Conservation (phyloP, 805 yeast genomes). For the Wickerhamomyces alni region DNA sequence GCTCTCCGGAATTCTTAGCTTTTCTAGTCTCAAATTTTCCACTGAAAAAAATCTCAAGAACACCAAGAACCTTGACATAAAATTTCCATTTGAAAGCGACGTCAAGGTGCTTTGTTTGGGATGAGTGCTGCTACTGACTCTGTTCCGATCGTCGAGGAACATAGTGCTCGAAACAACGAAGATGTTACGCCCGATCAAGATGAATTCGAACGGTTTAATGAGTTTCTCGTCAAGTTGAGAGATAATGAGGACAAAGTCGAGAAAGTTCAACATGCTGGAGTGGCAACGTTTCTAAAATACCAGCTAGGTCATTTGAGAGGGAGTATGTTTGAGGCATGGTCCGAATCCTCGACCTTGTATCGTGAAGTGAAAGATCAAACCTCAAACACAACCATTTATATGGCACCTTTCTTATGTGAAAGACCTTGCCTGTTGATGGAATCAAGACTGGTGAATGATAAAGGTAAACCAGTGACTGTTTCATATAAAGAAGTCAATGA, state of each 20-base stretch:
- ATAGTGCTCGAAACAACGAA: not conserved
- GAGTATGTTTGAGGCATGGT: conserved; percentile 12
- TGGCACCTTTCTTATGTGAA: conserved; percentile 16
- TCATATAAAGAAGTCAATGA: conserved; percentile 15
- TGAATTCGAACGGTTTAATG: conserved; percentile 1
- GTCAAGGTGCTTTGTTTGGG: too few species aligned
- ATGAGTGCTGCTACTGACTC: too few species aligned
- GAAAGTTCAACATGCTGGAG: conserved; percentile 13
- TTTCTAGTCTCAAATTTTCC: too few species aligned
- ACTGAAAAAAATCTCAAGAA: too few species aligned
- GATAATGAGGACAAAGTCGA: conserved; percentile 1
- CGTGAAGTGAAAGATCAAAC: conserved; percentile 15
- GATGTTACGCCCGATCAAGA: not conserved
- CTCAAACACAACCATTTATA: conserved; percentile 17
- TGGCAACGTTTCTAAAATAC: conserved; percentile 17
- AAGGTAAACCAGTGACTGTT: conserved; percentile 16
- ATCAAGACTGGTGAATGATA: conserved; percentile 17
- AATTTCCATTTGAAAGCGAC: too few species aligned
- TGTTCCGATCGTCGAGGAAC: too few species aligned
- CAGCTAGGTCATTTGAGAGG: conserved; percentile 18
- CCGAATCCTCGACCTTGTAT: conserved; percentile 11
- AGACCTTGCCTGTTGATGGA: conserved; percentile 16
- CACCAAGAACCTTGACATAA: too few species aligned
- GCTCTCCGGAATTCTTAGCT: too few species aligned
- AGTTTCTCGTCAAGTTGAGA: not conserved